A percentile compares a stretch with the other conserved stretches of the same genome.
Evolutionary conservation across 1,284 basidiomycete genomes (phyloP).

Genomic region (Kalmanozyma brasiliensis): DNA sequence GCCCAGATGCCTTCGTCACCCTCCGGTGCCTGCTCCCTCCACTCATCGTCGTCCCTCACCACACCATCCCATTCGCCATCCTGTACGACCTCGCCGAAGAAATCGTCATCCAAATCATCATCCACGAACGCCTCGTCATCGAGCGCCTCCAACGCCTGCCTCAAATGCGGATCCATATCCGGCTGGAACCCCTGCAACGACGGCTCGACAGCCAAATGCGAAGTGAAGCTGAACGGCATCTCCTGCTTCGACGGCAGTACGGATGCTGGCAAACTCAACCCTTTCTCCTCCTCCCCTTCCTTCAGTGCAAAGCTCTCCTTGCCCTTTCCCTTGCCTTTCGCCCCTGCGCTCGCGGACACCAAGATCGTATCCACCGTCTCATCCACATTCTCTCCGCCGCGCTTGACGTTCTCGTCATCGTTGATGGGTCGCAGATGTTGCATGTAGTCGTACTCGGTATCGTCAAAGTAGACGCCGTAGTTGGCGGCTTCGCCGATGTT

Average conservation of each 20-base stretch:
- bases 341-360: constrained; percentile 27
- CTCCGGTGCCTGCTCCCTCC: constrained; percentile 61
- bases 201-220: constrained; percentile 48
- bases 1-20: constrained; percentile 64
- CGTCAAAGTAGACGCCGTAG: constrained; percentile 95
- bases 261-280: constrained; percentile 75
- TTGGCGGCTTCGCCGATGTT: constrained; percentile 84
- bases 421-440: constrained; percentile 77
- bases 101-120: constrained; percentile 74
- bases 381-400: constrained; percentile 60
- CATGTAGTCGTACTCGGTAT: constrained; percentile 99
- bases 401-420: constrained; percentile 53
- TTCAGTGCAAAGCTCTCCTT: constrained; percentile 49
- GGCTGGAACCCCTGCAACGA: constrained; percentile 82
- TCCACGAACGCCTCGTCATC: constrained; percentile 83
- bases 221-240: constrained; percentile 40
- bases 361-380: constrained; percentile 57
- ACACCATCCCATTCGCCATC: constrained; percentile 69
- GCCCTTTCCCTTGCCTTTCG: constrained; percentile 52
- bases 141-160: constrained; percentile 91
- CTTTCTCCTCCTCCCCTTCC: constrained; percentile 10
- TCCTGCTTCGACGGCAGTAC: constrained; percentile 54
- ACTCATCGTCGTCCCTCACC: constrained; percentile 40
- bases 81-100: constrained; percentile 73
- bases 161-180: constrained; percentile 94